Evolutionary conservation across 2,329 filamentous ascomycete species (phyloP), one percentile per base, ranked within the genome.

Genomic region (Cordyceps javanica): DNA sequence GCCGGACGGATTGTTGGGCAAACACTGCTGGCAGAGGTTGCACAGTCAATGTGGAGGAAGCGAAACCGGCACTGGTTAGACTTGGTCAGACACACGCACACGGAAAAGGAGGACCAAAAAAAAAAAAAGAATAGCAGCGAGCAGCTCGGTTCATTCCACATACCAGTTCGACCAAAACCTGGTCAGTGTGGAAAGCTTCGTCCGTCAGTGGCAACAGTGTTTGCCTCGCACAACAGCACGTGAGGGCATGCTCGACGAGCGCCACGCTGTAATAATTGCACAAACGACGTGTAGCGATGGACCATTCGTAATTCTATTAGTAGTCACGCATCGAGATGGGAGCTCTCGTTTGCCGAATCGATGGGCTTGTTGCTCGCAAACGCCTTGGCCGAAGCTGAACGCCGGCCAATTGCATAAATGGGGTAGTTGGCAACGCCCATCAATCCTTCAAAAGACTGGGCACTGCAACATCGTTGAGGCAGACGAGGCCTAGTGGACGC

Each of bases 261-360:
- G 30, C 30, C 30, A 34, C 46, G 46, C 25, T 13, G 19, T 9
- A 25, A n/a, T 7, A 16, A 14, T 8, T 8, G 28, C 21, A 50
- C 14, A 28, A 36, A n/a, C 30, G 19, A 8, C 25, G n/a, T 21
- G 41, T 30, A 4, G 16, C 48, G 25, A 30, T 52, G 49, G 16
- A 9, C n/a, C 21, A 4, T 21, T 34, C 13, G 53, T 48, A 48
- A 55, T 46, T n/a, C 11, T 21, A n/a, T n/a, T n/a, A n/a, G 14
- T 14, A 49, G 34, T 41, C 53, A 55, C 41, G n/a, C 44, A 55
- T 41, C 42, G 42, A 30, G 53, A 55, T 48, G 53, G 13, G 25
- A 34, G 23, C 21, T 9, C 23, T 3, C n/a, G n/a, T 52, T 41
- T n/a, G 19, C 19, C 21, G 14, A 52, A 41, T 32, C 11, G 26